Conservation (phyloP, 2,329 filamentous ascomycete species). For the Phaeophleospora eucalypticola region DNA sequence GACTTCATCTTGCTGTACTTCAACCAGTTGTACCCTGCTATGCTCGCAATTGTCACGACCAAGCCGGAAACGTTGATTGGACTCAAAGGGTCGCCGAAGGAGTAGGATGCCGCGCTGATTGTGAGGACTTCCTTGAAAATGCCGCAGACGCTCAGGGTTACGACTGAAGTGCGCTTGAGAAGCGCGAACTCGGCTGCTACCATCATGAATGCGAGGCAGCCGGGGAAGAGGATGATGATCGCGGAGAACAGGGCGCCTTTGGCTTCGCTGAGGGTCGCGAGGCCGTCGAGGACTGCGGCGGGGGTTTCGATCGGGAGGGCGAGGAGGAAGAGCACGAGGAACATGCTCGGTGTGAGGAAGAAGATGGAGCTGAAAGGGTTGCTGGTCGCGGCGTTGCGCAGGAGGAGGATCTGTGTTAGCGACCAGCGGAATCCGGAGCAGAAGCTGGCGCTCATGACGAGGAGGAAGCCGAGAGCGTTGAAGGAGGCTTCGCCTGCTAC, state of each 20-base stretch:
- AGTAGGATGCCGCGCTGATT: constrained; percentile 78
- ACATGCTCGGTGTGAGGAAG: constrained; percentile 97
- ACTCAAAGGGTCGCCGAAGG: constrained; percentile 86
- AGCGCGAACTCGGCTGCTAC: constrained; percentile 94
- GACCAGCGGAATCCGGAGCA: constrained; percentile 97
- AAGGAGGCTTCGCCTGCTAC: constrained; percentile 93
- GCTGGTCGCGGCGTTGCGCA: constrained; percentile 88
- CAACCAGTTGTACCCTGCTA: constrained; percentile 87
- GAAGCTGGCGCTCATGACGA: constrained; percentile 90
- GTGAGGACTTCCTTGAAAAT: constrained; percentile 99
- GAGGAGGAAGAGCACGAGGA: constrained; percentile 71
- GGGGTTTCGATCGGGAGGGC: constrained; percentile 85
- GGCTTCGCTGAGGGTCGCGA: constrained; percentile 59
- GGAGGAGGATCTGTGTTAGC: constrained; percentile 93
- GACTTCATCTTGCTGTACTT: constrained; percentile 86
- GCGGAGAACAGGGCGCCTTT: constrained; percentile 66
- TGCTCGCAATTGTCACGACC: constrained; percentile 78
- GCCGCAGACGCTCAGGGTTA: constrained; percentile 91
- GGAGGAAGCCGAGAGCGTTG: constrained; percentile 76
- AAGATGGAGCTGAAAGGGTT: constrained; percentile 98
- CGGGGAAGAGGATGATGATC: constrained; percentile 80
- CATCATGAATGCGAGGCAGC: constrained; percentile 90
- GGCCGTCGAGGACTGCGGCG: constrained; percentile 60
- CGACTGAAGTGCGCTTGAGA: constrained; percentile 89
- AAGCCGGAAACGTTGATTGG: constrained; percentile 82